Evolutionary conservation across 306 rosid genomes (phyloP), one percentile per base, ranked within the genome.

Genomic region (Abrus pulchellus): DNA sequence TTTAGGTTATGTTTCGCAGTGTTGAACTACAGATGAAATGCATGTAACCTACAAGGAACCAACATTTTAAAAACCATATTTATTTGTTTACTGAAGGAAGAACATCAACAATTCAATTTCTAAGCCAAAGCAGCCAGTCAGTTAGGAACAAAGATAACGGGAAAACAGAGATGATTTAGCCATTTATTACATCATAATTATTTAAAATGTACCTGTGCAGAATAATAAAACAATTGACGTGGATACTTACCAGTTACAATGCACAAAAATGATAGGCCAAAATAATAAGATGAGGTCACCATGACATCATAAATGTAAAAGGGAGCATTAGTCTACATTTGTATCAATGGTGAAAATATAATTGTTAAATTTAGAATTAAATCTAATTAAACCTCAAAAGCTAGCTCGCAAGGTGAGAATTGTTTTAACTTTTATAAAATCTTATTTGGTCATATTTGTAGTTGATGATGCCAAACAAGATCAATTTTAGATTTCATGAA

Each of bases 41-140:
- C 5, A 52, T 9, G 36, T 38, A 72, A 53, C 9, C 50, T n/a
- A 72, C 5, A 47, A 47, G 47, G 10, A 9, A 11, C 12, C 6
- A 29, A 68, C 4, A 5, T 47, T 20, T 40, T 2, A 4, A 11
- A 2, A 5, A 27, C 40, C 10, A 28, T 45, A 36, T 36, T 36
- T 36, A 36, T 2, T 36, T 36, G 40, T 36, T 36, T 36, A 2
- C 40, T 36, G 4, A 36, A 36, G 29, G 33, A 59, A 54, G 20
- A 61, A 45, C 57, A 60, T 30, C 47, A 60, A 67, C 52, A 63
- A 63, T 34, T 75, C 71, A 47, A 47, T 48, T 34, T 72, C 43
- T 10, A 52, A 48, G 32, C 36, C 33, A 9, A 33, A n/a, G 6
- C 14, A 32, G 33, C 20, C 20, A 20, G 20, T 20, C 20, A 20